These are phyloP conservation scores for Xylogone sp. DNA, from an alignment of 2,329 filamentous ascomycete species.

Conservation along the genomic window DNA sequence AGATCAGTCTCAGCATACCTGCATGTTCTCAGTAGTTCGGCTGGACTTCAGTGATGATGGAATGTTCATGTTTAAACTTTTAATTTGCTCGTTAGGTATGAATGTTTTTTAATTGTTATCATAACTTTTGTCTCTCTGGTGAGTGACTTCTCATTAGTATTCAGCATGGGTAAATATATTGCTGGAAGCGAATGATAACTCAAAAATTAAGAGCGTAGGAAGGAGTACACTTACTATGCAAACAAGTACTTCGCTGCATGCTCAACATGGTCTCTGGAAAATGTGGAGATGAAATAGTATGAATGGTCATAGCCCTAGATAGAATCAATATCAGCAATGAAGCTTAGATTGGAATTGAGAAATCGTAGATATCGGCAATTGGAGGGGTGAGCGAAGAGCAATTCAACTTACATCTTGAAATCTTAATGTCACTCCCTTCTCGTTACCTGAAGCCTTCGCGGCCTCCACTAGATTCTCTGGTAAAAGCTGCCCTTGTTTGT, in stretches of 20 bases:
- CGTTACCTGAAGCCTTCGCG: constrained; percentile 69
- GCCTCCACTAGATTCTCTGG: constrained; percentile 89
- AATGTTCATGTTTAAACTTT: not conserved
- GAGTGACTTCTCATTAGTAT: not conserved
- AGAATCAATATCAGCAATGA: constrained; percentile 8
- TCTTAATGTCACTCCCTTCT: constrained; percentile 68
- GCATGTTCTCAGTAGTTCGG: no score
- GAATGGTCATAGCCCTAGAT: constrained; percentile 85
- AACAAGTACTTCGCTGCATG: constrained; percentile 85
- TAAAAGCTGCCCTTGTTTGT: constrained; percentile 87
- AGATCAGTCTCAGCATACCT: no score
- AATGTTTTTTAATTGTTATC: not conserved
- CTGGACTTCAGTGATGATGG: no score
- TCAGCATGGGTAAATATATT: not conserved
- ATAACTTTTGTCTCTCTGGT: not conserved
- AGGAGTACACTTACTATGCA: constrained; percentile 43
- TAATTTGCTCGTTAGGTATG: not conserved
- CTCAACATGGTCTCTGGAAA: constrained; percentile 84
- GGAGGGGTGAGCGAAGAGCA: no score
- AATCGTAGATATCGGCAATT: not conserved
- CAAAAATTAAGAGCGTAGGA: not conserved
- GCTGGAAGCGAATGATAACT: not conserved
- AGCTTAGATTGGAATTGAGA: no score
- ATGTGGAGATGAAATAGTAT: constrained; percentile 93
- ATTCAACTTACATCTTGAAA: constrained; percentile 70